Evolutionary conservation across 257 asterid species (phyloP), one percentile per base, ranked within the genome.

Genomic region (Parsonsia alboflavescens): DNA sequence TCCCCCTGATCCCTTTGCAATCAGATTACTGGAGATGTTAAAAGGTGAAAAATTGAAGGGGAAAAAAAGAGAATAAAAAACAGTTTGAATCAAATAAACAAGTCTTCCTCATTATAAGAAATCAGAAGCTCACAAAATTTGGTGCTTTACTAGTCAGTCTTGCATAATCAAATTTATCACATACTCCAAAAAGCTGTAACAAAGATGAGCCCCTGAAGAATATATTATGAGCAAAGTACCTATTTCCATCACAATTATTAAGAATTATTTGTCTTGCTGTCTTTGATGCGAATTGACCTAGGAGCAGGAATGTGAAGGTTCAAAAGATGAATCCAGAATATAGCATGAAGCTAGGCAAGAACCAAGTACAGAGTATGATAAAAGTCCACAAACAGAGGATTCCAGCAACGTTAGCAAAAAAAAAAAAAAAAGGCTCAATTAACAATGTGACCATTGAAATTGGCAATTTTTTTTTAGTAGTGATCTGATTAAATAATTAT

Each of bases 341-440:
- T 7, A 42, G 41, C 33, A 58, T 11, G 56, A 10, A 57, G 12
- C 8, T 44, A 59, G 53, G 46, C 30, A 41, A 9, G 21, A 56
- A 11, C 19, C 49, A 71, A 30, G 56, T 52, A 63, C 57, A 68
- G 45, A 50, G n/a, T 28, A 57, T 57, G 71, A 17, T 58, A 61
- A 46, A 42, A 13, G 59, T 22, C 42, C 10, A 48, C 16, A 63
- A 64, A 75, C 49, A 64, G 33, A 56, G 30, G 10, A 46, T 11
- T 7, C 26, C 41, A 53, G 50, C 44, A 10, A 41, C n/a, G 2
- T 28, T 11, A 70, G 42, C 21, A 5, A 52, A 10, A n/a, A n/a
- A n/a, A n/a, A n/a, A n/a, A n/a, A n/a, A n/a, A n/a, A n/a, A n/a
- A n/a, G n/a, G n/a, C n/a, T n/a, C n/a, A n/a, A n/a, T n/a, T n/a